Conservation (phyloP, 768 basidiomycete species). For the Boletus vinaceobasis region DNA sequence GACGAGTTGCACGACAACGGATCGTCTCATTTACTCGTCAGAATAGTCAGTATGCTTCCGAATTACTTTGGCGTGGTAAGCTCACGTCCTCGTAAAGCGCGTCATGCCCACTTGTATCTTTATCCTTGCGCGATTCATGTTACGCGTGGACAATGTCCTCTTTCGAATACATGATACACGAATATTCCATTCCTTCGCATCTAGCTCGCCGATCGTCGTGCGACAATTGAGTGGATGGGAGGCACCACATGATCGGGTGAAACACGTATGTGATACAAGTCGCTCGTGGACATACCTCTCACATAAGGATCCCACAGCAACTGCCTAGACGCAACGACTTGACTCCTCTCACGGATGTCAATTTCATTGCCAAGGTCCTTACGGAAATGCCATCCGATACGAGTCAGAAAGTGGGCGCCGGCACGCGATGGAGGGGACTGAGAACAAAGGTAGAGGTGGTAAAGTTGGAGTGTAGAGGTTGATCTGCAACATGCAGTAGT, state of each 20-base stretch:
- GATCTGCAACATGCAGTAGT: not conserved
- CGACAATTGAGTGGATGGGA: conserved; percentile 90
- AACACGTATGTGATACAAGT: conserved; percentile 48
- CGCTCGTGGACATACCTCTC: not conserved
- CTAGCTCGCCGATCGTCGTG: conserved; percentile 58
- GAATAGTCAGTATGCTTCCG: conserved; percentile 63
- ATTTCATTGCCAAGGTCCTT: conserved; percentile 73
- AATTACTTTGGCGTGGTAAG: not conserved
- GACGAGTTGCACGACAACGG: conserved; percentile 98
- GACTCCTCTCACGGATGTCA: conserved; percentile 82
- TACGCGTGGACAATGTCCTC: conserved; percentile 92
- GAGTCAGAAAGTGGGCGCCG: conserved; percentile 60
- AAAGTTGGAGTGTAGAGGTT: conserved; percentile 10
- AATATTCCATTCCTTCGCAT: conserved; percentile 79
- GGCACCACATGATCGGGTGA: conserved; percentile 79
- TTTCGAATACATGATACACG: conserved; percentile 89
- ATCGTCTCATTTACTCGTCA: conserved; percentile 74
- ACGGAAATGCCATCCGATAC: conserved; percentile 56
- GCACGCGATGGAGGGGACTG: conserved; percentile 84
- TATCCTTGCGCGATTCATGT: conserved; percentile 84
- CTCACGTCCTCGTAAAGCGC: conserved; percentile 48
- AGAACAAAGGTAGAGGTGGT: conserved; percentile 61
- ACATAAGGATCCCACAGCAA: conserved; percentile 38
- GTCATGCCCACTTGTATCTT: conserved; percentile 97
- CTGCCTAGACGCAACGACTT: conserved; percentile 76